phyloP scores from a whole-genome alignment of 225 moss, liverwort and hornwort genomes.

The Physcomitrium patens region DNA sequence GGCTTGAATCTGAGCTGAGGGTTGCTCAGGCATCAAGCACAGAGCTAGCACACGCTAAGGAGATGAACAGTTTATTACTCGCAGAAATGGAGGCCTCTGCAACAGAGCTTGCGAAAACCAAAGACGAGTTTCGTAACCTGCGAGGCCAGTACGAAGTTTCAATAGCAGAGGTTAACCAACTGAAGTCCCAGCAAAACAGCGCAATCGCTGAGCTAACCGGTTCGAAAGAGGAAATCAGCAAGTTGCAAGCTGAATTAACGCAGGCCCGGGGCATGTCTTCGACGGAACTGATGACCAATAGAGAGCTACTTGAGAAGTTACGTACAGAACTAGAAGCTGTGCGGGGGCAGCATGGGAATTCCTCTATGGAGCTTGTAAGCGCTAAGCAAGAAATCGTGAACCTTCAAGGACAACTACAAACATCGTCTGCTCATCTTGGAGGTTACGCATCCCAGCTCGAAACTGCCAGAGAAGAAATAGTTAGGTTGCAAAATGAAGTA shows the following conservation, averaged over 20 bases:
- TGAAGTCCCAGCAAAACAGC: constrained; percentile 36
- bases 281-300: constrained; percentile 35
- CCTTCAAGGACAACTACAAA: constrained; percentile 33
- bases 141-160: too few species aligned
- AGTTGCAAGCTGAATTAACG: constrained; percentile 33
- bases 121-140: too few species aligned
- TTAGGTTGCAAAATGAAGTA: constrained; percentile 32
- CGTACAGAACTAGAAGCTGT: constrained; percentile 41
- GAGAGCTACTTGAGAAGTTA: constrained; percentile 41
- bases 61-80: too few species aligned
- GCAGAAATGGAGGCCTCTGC: too few species aligned
- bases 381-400: constrained; percentile 38
- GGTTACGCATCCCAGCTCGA: constrained; percentile 15
- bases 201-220: constrained; percentile 23
- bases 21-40: too few species aligned
- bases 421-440: constrained; percentile 23
- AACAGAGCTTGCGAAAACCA: too few species aligned
- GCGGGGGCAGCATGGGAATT: constrained; percentile 37
- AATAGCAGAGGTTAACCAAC: not conserved
- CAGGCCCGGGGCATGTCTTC: constrained; percentile 42
- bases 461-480: constrained; percentile 33
- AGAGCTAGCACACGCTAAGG: too few species aligned
- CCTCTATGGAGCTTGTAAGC: constrained; percentile 29
- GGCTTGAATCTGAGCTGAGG: too few species aligned
- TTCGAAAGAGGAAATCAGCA: constrained; percentile 29